Percentiles rank a stretch among this genome's conserved stretches.
Conservation (phyloP, 2,329 filamentous ascomycete genomes). For the Pseudogymnoascus sp. region DNA sequence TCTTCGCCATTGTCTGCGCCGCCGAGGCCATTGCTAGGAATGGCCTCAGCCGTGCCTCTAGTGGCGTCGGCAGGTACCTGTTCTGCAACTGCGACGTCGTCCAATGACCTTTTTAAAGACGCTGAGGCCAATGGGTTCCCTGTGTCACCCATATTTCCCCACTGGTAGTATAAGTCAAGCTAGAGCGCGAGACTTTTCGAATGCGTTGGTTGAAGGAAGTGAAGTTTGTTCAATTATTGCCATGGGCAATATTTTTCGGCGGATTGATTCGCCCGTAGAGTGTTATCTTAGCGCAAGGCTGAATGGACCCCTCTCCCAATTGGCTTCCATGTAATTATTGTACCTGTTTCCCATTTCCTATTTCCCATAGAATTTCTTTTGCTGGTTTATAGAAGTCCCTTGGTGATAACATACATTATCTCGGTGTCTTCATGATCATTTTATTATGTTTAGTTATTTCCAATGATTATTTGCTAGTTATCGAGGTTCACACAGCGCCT, state of each 20-base stretch:
- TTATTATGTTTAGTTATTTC: background rate
- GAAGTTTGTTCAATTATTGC: background rate
- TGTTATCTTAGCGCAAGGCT: slow-evolving; percentile 9
- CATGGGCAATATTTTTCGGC: slow-evolving; percentile 5
- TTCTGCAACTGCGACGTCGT: background rate
- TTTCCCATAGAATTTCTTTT: background rate
- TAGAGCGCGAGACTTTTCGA: background rate
- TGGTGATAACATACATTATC: background rate
- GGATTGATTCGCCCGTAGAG: background rate
- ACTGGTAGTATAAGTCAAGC: background rate
- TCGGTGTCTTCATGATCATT: background rate
- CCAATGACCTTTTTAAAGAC: background rate
- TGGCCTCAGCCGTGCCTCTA: slow-evolving; percentile 1
- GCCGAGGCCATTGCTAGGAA: slow-evolving; percentile 2
- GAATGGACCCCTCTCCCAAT: slow-evolving; percentile 1
- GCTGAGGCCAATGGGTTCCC: background rate
- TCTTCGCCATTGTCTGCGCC: background rate
- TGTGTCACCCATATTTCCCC: background rate
- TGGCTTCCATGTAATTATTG: background rate
- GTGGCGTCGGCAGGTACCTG: background rate
- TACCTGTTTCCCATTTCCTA: background rate
- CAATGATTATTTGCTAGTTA: background rate
- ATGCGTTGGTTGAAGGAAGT: background rate
- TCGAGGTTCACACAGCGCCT: slow-evolving; percentile 20
- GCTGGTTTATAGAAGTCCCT: background rate